Evolutionary conservation across 768 basidiomycete species (phyloP), one percentile per base, ranked within the genome.

Genomic region (Naganishia kalamii): DNA sequence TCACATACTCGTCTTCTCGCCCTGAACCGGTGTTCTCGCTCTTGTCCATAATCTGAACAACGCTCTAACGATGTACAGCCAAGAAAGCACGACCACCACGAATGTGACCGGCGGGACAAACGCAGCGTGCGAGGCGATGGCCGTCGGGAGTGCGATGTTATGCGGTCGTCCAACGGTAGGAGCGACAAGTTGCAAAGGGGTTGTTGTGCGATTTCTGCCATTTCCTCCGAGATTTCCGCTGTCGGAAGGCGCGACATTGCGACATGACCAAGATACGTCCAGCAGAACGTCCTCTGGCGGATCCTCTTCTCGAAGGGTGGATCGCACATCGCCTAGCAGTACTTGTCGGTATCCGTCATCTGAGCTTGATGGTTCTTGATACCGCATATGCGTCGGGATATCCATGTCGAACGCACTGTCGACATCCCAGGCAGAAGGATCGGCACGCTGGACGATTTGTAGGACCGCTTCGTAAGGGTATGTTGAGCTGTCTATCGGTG

Each of bases 301-400:
- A 25, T 44, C 41, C 15, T 12, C 27, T 30, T 43, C 25, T 40
- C 19, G 2, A 23, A 7, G n/a, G 13, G 15, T 40, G 12, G 33
- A 29, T 19, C 41, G n/a, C n/a, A 62, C 21, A 15, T 29, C 50
- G 1, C 40, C 3, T 4, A 64, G 40, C 11, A 13, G 1, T 11
- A 64, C 30, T 33, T 40, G 27, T 23, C 41, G 21, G 30, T 57
- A 64, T 10, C 62, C 37, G 13, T 17, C 40, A 25, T 43, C 29
- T 21, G 32, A 35, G 33, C n/a, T 41, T 27, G 50, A 35, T 6
- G 63, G 63, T 54, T 57, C 50, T 23, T 64, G 63, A 15, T 64
- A 64, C 13, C 63, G 63, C 40, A 52, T 29, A 44, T 54, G 63
- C 21, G 51, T 46, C 1, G 63, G 63, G 23, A 64, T 51, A 21